Base-by-base conservation (phyloP, 805 yeast genomes). In the Candida insectorum region DNA sequence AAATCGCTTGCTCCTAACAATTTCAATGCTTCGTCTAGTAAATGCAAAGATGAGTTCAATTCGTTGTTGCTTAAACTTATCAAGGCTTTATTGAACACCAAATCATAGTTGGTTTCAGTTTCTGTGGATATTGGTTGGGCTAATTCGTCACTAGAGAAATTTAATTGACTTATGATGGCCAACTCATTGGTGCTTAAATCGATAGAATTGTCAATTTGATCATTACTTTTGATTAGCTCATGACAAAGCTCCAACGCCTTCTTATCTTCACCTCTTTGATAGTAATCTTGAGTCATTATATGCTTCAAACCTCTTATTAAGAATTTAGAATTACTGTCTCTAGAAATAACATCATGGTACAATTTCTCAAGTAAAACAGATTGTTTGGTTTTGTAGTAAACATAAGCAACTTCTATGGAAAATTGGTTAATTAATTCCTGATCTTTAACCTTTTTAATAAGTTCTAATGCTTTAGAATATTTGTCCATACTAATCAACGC, bases 151-250 rank as follows among this genome's bases (percentile, higher is more conserved):
- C 19, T 33, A 14, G 33, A 32, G 19, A 34, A 28, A 24, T 54
- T 56, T 15, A 57, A 51, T 49, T 76, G 84, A 8, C 85, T 75
- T 16, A 75, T 56, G n/a, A 77, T 69, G 3, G 89, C 87, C 39
- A 81, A 68, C 54, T 81, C 84, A 51, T 83, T 83, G 27, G 79
- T 80, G 18, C 64, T 48, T 35, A 80, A 51, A 52, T 81, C 89
- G 23, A 65, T 47, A 15, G 46, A 47, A 44, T 71, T 81, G 34
- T 70, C 74, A 26, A 58, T 60, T 16, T 58, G 50, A 10, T 40
- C 41, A 30, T 58, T 47, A 6, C 52, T 32, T 3, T 53, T 31
- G 24, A 66, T 49, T 37, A 75, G 56, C 4, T 58, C 59, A 23
- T 54, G 54, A 49, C 81, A 83, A 4, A 77, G 32, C 6, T 51